A percentile compares a stretch with the other conserved stretches of the same genome.
Conservation (phyloP, 2,329 filamentous ascomycete species). For the Ceratocystis lukuohia region DNA sequence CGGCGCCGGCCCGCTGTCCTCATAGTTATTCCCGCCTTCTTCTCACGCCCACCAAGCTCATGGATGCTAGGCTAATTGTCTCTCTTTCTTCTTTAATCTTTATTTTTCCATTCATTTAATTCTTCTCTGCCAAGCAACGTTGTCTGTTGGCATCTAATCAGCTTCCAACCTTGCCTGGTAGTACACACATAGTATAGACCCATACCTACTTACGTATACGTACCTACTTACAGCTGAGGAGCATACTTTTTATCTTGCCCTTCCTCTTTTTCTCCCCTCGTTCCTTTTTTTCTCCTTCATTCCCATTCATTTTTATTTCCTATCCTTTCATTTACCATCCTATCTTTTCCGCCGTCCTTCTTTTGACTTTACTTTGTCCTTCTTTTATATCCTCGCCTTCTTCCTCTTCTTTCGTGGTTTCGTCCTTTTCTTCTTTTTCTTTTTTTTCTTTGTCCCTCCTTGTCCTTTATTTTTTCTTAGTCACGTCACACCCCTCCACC, state of each 20-base stretch:
- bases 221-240: neutral
- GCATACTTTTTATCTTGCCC: neutral
- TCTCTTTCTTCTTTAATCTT: neutral
- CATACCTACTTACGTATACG: neutral
- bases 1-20: slow-evolving; percentile 6
- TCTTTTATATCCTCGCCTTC: neutral
- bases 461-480: slow-evolving; percentile 3
- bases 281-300: slow-evolving; percentile 4
- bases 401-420: neutral
- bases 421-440: neutral
- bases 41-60: neutral
- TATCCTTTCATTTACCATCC: neutral
- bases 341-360: slow-evolving; percentile 1
- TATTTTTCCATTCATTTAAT: neutral
- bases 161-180: neutral
- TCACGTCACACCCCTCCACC: neutral
- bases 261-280: neutral
- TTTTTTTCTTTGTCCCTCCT: neutral
- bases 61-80: neutral
- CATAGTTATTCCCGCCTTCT: slow-evolving; percentile 3
- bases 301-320: neutral
- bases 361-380: slow-evolving; percentile 7
- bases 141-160: neutral
- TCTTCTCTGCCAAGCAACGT: neutral
- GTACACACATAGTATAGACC: neutral